These are phyloP conservation scores for Pseudohalonectria lignicola DNA, from an alignment of 2,329 filamentous ascomycete species.

Conservation along the genomic window DNA sequence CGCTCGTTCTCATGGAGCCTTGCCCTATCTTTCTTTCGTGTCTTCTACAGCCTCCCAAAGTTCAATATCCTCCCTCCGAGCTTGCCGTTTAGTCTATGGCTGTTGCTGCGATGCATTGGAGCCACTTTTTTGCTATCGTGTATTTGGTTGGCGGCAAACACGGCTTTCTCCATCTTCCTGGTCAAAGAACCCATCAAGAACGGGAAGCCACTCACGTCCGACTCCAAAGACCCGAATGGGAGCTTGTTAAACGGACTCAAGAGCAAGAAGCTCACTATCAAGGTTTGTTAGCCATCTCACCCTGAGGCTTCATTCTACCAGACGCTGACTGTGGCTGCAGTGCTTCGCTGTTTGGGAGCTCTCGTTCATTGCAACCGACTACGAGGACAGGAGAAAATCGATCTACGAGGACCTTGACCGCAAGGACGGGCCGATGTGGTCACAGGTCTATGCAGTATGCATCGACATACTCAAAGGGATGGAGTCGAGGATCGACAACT, in stretches of 20 bases:
- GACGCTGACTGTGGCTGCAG: too few relatives aligned
- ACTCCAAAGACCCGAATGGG: slow-evolving; percentile 85
- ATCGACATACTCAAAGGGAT: slow-evolving; percentile 59
- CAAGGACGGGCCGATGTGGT: slow-evolving; percentile 68
- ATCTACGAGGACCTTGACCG: slow-evolving; percentile 86
- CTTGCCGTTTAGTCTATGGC: slow-evolving; percentile 42
- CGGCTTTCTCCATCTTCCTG: slow-evolving; percentile 71
- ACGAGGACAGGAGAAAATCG: slow-evolving; percentile 62
- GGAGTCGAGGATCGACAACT: slow-evolving; percentile 53
- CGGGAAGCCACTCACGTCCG: slow-evolving; percentile 68
- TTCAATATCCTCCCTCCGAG: slow-evolving; percentile 51
- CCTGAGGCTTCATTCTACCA: too few relatives aligned
- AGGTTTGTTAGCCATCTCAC: slow-evolving; percentile 32
- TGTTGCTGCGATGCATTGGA: slow-evolving; percentile 43
- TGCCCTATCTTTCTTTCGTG: slow-evolving; percentile 58
- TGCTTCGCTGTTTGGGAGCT: slow-evolving; percentile 90
- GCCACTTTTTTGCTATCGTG: slow-evolving; percentile 58
- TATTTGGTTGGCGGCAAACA: slow-evolving; percentile 69
- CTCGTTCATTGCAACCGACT: slow-evolving; percentile 64
- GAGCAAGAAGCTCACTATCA: slow-evolving; percentile 68
- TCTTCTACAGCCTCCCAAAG: slow-evolving; percentile 66
- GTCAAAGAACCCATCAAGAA: slow-evolving; percentile 75
- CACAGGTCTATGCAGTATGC: slow-evolving; percentile 62
- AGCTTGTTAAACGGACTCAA: slow-evolving; percentile 77
- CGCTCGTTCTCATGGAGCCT: slow-evolving; percentile 56